Evolutionary conservation across 2,329 filamentous ascomycete genomes (phyloP).

Genomic region (Ceratocystis colombiana): DNA sequence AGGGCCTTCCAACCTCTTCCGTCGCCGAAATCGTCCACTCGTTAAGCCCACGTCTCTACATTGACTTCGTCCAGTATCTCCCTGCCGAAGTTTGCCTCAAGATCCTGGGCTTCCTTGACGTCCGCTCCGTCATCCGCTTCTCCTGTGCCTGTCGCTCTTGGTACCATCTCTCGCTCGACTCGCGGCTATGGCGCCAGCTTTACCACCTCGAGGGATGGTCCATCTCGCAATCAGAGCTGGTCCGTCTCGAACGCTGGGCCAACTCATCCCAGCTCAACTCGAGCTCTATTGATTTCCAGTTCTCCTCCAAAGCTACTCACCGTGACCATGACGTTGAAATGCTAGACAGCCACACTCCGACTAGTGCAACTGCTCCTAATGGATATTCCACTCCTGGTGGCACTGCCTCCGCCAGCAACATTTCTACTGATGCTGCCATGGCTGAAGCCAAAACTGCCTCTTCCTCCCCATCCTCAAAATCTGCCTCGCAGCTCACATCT

Average conservation of each 20-base stretch:
- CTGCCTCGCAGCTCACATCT: conserved; percentile 29
- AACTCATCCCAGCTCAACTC: conserved; percentile 24
- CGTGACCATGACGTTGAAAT: conserved; percentile 18
- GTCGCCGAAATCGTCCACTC: conserved; percentile 72
- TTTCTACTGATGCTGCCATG: neutral
- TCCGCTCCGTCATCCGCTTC: conserved; percentile 66
- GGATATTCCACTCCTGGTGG: neutral
- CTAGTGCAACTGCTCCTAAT: neutral
- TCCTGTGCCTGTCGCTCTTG: conserved; percentile 71
- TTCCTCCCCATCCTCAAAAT: neutral
- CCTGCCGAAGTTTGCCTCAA: conserved; percentile 86
- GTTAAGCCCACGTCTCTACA: conserved; percentile 74
- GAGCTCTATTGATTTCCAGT: conserved; percentile 21
- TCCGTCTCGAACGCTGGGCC: conserved; percentile 27
- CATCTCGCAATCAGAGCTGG: conserved; percentile 55
- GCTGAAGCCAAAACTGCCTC: neutral
- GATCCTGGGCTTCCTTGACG: conserved; percentile 77
- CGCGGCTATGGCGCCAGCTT: conserved; percentile 73
- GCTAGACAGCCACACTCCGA: conserved; percentile 27
- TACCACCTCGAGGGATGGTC: conserved; percentile 84
- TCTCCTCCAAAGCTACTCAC: conserved; percentile 9
- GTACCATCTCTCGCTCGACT: conserved; percentile 71
- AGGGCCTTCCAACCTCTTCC: conserved; percentile 66
- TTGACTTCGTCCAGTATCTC: conserved; percentile 78
- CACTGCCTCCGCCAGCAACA: too few relatives aligned